phyloP scores from a whole-genome alignment of 768 basidiomycete genomes.

The Tylopilus vinaceipallidus region DNA sequence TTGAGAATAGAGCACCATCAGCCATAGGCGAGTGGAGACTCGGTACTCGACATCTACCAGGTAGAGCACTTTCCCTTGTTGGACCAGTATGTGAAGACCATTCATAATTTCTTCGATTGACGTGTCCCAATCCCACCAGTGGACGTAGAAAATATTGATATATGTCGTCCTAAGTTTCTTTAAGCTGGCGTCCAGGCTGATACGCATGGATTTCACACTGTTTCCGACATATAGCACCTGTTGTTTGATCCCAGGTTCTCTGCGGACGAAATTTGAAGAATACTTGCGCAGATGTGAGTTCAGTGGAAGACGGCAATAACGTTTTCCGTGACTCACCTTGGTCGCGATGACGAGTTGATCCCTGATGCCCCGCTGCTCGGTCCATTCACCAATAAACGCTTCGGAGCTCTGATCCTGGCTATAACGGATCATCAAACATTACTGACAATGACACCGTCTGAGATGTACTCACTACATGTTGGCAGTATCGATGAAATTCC shows the following conservation, averaged over 20 bases:
- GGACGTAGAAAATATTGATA: constrained; percentile 56
- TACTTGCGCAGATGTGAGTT: constrained; percentile 26
- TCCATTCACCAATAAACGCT: constrained; percentile 51
- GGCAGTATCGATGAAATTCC: not conserved
- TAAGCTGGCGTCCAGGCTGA: constrained; percentile 35
- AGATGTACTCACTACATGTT: not conserved
- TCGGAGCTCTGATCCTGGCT: constrained; percentile 59
- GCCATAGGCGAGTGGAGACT: too few relatives aligned
- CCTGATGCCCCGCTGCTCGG: constrained; percentile 38
- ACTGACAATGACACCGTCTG: too few relatives aligned
- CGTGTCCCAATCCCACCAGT: constrained; percentile 50
- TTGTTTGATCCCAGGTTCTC: constrained; percentile 16
- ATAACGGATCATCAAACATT: too few relatives aligned
- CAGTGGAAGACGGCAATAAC: too few relatives aligned
- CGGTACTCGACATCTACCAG: constrained; percentile 28
- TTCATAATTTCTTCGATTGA: constrained; percentile 48
- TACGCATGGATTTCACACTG: constrained; percentile 33
- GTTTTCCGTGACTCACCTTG: constrained; percentile 34
- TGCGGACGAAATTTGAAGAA: constrained; percentile 18
- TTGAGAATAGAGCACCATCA: too few relatives aligned
- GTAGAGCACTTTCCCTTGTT: constrained; percentile 44
- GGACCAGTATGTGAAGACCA: constrained; percentile 42
- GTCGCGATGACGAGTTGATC: constrained; percentile 51
- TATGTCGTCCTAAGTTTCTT: constrained; percentile 60
- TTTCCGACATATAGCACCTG: constrained; percentile 38